Base-by-base conservation (phyloP, 2,329 filamentous ascomycete genomes). In the Botrytis fabae region DNA sequence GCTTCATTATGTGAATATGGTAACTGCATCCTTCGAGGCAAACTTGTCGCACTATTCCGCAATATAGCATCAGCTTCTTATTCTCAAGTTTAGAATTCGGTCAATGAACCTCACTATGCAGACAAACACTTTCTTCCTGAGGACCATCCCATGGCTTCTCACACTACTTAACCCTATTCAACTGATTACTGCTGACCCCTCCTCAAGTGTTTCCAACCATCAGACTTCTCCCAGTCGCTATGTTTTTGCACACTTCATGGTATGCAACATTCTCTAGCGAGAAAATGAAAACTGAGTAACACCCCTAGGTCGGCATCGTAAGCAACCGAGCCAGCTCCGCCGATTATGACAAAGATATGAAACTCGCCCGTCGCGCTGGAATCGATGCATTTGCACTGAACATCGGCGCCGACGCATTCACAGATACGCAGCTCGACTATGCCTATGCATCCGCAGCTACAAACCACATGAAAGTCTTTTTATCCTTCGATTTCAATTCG, bases 341-440 rank as follows among this genome's bases (percentile, higher is more conserved):
- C 4, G 75, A 76, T 42, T 77, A 74, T 25, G 73, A 76, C 28
- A 44, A 18, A 18, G 76, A 76, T n/a, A 76, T 76, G 73, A 44
- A 57, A 38, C 63, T 71, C 14, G 79, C 79, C 40, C 78, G 76
- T 46, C 28, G 73, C 3, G 73, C 81, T 1, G 82, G 81, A 9
- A 81, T 82, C 57, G 80, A 82, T 59, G 80, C 79, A 2, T 82
- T 82, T 68, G 80, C 80, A 2, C 70, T 82, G 20, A 81, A 82
- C 42, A 80, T 81, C 48, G 80, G 78, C 4, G 75, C 74, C 1
- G 79, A 79, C 32, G 2, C 28, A 14, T 84, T 81, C 1, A 78
- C 77, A 7, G 74, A 78, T 35, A 69, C 46, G 5, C 80, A 81
- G 70, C 76, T 81, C 12, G 73, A 71, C 20, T 73, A 79, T 20